Evolutionary conservation across 352 stramenopile species (phyloP), one percentile per base, ranked within the genome.

Genomic region (Phytophthora syringae): DNA sequence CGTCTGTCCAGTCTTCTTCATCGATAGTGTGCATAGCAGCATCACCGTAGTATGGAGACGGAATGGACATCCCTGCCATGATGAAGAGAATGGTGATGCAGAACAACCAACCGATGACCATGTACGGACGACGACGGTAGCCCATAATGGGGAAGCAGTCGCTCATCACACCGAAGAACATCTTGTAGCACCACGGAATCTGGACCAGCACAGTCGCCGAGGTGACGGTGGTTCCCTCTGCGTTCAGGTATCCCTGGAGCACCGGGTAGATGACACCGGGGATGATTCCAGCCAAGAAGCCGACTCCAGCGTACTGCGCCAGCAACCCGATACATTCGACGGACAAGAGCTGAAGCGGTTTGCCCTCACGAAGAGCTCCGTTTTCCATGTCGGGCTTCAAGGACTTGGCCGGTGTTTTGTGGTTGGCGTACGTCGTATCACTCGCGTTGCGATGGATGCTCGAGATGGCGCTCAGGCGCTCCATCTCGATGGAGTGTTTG

Each of bases 101-200:
- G 13, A 88, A 64, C 10, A 65, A 22, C 79, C 79, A 88, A 10
- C 79, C 79, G 11, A 85, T 43, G 3, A 85, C 52, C 65, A 85
- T 83, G 61, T 88, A 88, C 5, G 76, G 79, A 22, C 76, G 75
- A 21, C 79, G 71, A 40, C 79, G 71, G 20, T 80, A 82, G 20
- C 76, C 74, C 18, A 72, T 50, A 25, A 88, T 84, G n/a, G 79
- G 79, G 18, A 84, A 70, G 58, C 71, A 83, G 64, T 88, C 79
- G 34, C 72, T 80, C 10, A 88, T 32, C 15, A 85, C 53, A 43
- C 72, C 79, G 24, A 85, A 84, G 47, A 88, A 72, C 42, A 80
- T 77, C 45, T 88, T 88, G 64, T 80, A 80, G 21, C 63, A 81
- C 67, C 75, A 88, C 15, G 76, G 77, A 21, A 88, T 67, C 51